Conservation (phyloP, 2,329 filamentous ascomycete species). For the Paraconiothyrium brasiliense region DNA sequence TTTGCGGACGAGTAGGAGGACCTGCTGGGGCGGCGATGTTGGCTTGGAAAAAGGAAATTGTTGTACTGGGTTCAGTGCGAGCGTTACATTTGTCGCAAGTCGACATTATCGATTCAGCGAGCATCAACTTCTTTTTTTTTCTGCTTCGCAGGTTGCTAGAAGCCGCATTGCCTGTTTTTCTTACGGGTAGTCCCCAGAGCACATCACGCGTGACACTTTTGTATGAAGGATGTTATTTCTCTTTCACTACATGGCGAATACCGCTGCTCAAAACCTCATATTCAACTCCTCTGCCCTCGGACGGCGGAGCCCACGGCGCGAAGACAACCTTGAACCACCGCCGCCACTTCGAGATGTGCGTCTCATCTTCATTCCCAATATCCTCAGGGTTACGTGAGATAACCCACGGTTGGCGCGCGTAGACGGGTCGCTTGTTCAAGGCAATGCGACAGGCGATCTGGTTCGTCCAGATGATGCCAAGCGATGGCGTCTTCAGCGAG, state of each 20-base stretch:
- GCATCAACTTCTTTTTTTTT: not conserved
- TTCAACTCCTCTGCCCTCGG: constrained; percentile 65
- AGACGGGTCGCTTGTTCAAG: constrained; percentile 74
- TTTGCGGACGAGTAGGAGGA: constrained; percentile 77
- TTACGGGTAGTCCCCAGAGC: not conserved
- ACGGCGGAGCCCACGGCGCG: constrained; percentile 74
- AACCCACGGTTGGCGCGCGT: constrained; percentile 40
- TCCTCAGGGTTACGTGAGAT: constrained; percentile 47
- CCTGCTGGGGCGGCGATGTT: not conserved
- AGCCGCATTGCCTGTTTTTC: too few species aligned
- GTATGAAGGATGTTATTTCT: constrained; percentile 7
- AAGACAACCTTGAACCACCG: constrained; percentile 91
- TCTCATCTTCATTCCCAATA: constrained; percentile 52
- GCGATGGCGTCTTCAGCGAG: constrained; percentile 78
- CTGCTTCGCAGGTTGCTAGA: not conserved
- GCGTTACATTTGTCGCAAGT: not conserved
- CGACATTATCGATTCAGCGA: not conserved
- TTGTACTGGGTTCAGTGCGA: not conserved
- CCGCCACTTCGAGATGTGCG: constrained; percentile 68
- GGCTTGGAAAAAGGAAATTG: not conserved
- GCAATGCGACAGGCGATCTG: constrained; percentile 86
- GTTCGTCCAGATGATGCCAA: constrained; percentile 91
- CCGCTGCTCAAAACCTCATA: constrained; percentile 70
- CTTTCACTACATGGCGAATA: constrained; percentile 33
- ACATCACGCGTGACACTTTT: not conserved